Evolutionary conservation across 805 yeast species (phyloP).

Genomic region (Starmera dryadoides): DNA sequence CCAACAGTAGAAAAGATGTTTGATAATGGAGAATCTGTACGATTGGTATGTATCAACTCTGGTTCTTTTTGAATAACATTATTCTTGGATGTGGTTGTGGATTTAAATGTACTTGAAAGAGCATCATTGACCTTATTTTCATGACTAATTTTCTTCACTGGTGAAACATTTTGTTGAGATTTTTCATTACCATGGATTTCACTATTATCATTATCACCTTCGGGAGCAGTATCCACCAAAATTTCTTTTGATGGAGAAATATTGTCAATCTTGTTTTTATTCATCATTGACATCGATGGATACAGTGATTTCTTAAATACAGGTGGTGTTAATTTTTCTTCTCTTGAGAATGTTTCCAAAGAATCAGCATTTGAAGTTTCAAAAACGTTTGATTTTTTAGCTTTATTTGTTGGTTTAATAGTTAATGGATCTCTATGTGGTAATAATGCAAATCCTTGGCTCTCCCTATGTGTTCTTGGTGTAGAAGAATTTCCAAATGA

Average conservation of each 20-base stretch:
- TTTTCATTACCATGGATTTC: too few species aligned
- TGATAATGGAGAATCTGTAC: constrained; percentile 17
- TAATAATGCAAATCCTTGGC: constrained; percentile 23
- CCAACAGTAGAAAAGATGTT: constrained; percentile 18
- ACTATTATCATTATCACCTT: too few species aligned
- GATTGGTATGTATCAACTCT: constrained; percentile 2
- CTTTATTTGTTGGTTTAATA: constrained; percentile 10
- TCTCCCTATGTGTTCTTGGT: constrained; percentile 14
- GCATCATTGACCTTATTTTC: too few species aligned
- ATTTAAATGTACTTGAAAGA: too few species aligned
- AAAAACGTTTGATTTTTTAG: background rate
- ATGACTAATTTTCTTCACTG: background rate
- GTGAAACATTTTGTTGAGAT: too few species aligned
- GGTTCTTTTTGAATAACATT: too few species aligned
- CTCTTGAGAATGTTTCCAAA: constrained; percentile 1
- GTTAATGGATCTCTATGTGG: constrained; percentile 24
- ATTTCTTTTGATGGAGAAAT: too few species aligned
- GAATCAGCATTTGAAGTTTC: background rate
- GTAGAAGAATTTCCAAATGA: too few species aligned
- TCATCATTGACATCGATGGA: too few species aligned
- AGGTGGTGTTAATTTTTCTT: constrained; percentile 1
- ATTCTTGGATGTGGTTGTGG: too few species aligned
- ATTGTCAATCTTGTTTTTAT: too few species aligned
- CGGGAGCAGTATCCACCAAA: too few species aligned
- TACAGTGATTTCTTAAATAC: background rate